Evolutionary conservation across 2,329 filamentous ascomycete species (phyloP).

Genomic region (Venturia aucupariae): DNA sequence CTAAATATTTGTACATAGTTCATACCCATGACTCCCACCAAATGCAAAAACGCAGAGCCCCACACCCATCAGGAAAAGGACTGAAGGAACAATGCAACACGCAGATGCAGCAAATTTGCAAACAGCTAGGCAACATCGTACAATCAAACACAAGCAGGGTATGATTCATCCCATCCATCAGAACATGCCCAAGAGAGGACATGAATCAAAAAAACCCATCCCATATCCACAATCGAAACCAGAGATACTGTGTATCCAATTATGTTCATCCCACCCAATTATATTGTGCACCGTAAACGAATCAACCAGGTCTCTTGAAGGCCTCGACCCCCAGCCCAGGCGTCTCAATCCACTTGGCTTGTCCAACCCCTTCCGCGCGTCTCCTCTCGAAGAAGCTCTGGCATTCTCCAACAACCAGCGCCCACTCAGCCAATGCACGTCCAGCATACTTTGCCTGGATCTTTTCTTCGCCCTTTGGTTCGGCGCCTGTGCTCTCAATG

Average conservation of each 20-base stretch:
- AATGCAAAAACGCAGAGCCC: background rate
- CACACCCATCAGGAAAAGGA: too few species aligned
- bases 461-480: conserved; percentile 17
- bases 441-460: conserved; percentile 48
- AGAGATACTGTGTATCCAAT: background rate
- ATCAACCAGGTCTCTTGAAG: conserved; percentile 40
- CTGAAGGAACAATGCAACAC: too few species aligned
- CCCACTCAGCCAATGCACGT: conserved; percentile 70
- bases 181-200: background rate
- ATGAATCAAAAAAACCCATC: background rate
- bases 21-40: too few species aligned
- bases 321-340: conserved; percentile 56
- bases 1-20: background rate
- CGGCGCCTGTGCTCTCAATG: background rate
- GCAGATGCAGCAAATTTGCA: too few species aligned
- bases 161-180: background rate
- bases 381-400: conserved; percentile 74
- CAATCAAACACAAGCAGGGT: background rate
- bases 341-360: conserved; percentile 60
- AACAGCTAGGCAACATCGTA: background rate
- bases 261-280: background rate
- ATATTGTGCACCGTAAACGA: background rate
- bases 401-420: conserved; percentile 63
- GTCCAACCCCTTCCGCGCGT: conserved; percentile 61
- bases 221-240: conserved; percentile 6